Evolutionary conservation across 768 basidiomycete species (phyloP).

Genomic region (Mycena rebaudengoi): DNA sequence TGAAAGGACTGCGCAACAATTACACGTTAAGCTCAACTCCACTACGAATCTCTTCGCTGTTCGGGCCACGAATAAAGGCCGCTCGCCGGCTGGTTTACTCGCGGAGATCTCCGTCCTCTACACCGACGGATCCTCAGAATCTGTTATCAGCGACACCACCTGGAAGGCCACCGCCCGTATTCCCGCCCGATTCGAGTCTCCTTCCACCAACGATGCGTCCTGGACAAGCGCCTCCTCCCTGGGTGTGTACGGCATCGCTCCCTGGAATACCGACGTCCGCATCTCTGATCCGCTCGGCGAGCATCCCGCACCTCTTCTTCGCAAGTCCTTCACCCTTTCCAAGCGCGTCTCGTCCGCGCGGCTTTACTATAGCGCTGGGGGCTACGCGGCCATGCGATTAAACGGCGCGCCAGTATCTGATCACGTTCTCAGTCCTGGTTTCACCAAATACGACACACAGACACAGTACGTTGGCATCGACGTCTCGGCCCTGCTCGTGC

Average conservation of each 20-base stretch:
- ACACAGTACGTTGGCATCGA: conserved; percentile 38
- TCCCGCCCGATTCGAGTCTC: conserved; percentile 34
- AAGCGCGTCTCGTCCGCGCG: conserved; percentile 33
- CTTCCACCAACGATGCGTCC: conserved; percentile 28
- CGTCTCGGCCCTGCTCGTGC: conserved; percentile 16
- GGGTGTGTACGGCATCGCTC: conserved; percentile 36
- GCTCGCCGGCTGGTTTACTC: conserved; percentile 37
- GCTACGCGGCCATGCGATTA: conserved; percentile 38
- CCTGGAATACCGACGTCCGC: conserved; percentile 34
- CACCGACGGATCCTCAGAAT: conserved; percentile 35
- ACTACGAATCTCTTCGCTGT: conserved; percentile 22
- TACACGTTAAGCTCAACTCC: conserved; percentile 13
- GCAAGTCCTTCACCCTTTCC: conserved; percentile 30
- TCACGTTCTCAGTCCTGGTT: conserved; percentile 38
- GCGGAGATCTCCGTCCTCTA: conserved; percentile 34
- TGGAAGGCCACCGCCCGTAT: conserved; percentile 35
- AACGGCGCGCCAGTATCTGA: conserved; percentile 38
- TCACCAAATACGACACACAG: conserved; percentile 40
- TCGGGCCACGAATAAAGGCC: no score
- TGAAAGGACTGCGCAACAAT: conserved; percentile 41
- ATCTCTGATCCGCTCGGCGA: conserved; percentile 35
- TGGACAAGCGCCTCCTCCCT: conserved; percentile 31
- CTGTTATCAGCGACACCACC: conserved; percentile 20
- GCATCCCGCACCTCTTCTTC: conserved; percentile 39
- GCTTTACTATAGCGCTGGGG: conserved; percentile 39